Conservation (phyloP, 2,329 filamentous ascomycete genomes). For the Colletotrichum godetiae region DNA sequence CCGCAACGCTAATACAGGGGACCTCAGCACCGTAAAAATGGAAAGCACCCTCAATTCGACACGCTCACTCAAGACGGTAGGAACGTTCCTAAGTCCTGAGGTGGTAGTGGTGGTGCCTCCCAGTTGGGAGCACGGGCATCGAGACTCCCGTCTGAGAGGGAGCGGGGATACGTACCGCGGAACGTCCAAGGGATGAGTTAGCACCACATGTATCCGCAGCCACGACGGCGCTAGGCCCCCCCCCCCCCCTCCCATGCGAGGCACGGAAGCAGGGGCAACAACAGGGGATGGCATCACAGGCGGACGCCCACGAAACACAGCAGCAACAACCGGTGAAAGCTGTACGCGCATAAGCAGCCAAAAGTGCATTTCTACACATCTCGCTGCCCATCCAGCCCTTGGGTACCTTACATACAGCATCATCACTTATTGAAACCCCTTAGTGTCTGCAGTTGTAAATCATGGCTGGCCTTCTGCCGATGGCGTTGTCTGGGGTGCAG, state of each 20-base stretch:
- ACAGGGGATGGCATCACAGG: not conserved
- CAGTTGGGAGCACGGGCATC: not conserved
- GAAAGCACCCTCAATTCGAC: no score
- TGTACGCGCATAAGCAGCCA: not conserved
- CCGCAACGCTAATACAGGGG: slow-evolving; percentile 2
- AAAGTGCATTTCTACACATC: not conserved
- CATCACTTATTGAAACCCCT: not conserved
- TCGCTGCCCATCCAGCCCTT: no score
- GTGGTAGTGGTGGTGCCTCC: not conserved
- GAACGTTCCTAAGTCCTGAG: not conserved
- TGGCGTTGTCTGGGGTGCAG: slow-evolving; percentile 10
- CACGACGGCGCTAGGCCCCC: slow-evolving; percentile 17
- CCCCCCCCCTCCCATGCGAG: slow-evolving; percentile 28
- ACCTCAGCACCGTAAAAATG: slow-evolving; percentile 8
- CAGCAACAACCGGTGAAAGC: not conserved
- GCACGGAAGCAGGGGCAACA: slow-evolving; percentile 18
- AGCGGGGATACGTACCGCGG: not conserved
- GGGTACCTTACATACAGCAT: not conserved
- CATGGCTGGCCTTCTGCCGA: not conserved
- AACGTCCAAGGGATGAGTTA: slow-evolving; percentile 17
- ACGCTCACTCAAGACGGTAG: not conserved
- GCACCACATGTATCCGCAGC: slow-evolving; percentile 20
- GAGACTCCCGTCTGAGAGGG: no score
- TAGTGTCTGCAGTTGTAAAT: not conserved
- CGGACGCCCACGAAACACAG: not conserved